Evolutionary conservation across 805 yeast species (phyloP).

Genomic region (Candida sanyiensis): DNA sequence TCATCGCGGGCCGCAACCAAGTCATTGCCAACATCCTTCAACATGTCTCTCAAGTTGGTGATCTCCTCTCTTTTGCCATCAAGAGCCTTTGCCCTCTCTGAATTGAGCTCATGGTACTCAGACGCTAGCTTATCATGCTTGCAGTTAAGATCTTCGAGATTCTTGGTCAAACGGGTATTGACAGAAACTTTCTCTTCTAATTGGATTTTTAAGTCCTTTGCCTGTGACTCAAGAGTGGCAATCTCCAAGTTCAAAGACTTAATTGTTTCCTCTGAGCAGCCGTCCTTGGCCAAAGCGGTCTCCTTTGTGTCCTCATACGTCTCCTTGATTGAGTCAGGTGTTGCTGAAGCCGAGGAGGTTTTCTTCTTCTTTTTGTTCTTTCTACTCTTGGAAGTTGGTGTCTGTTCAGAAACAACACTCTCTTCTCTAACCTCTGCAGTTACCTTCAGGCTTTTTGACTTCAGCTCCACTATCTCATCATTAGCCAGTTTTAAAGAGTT

Average conservation of each 20-base stretch:
- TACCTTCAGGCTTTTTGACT: too few species aligned
- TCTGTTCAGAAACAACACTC: too few species aligned
- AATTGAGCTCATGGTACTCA: conserved; percentile 13
- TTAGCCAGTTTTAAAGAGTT: too few species aligned
- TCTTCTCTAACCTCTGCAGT: too few species aligned
- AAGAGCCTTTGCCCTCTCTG: conserved; percentile 25
- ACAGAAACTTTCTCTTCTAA: too few species aligned
- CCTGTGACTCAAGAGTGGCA: not conserved
- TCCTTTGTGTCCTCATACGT: conserved; percentile 16
- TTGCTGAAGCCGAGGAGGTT: not conserved
- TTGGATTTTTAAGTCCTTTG: conserved; percentile 1
- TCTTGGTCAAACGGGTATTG: too few species aligned
- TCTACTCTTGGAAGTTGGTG: conserved; percentile 15
- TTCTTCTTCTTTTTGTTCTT: conserved; percentile 18
- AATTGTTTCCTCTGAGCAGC: too few species aligned
- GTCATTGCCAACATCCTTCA: conserved; percentile 72
- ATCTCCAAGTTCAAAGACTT: too few species aligned
- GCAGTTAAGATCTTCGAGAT: too few species aligned
- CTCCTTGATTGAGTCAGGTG: conserved; percentile 19
- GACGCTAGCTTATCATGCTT: not conserved
- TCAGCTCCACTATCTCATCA: too few species aligned
- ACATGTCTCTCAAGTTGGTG: conserved; percentile 67
- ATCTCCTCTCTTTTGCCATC: conserved; percentile 52
- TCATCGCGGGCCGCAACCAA: conserved; percentile 64
- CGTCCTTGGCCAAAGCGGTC: too few species aligned